Base-by-base conservation (phyloP, 352 stramenopile genomes). In the Peronospora tabacina region DNA sequence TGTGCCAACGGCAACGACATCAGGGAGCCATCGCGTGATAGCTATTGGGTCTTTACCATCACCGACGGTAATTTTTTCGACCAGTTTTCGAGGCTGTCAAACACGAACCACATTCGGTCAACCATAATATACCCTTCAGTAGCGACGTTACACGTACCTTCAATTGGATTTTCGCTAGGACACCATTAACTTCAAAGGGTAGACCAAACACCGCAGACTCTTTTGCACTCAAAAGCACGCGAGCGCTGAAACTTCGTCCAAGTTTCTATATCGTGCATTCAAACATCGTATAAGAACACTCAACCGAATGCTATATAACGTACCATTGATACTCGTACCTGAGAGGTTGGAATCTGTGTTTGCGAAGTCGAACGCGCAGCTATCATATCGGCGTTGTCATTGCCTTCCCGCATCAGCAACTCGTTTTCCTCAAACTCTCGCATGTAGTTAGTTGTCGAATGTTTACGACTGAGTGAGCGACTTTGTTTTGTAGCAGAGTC, bases 381-480 rank as follows among this genome's bases (percentile, higher is more conserved):
- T 13, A 48, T 20, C 9, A 55, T 30, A 34, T 68, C 52, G 12
- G 55, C 54, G 22, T 43, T 41, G 1, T 59, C 35, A n/a, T 58
- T 52, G 32, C 64, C 52, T 56, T 74, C 66, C 6, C 45, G 47
- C 4, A 70, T 17, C 9, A 74, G 32, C 15, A 55, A 55, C 22
- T 87, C 69, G 54, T 90, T 71, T 41, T 86, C 79, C 44, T 85
- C 75, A 50, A 90, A 85, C 38, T 90, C 78, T 34, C 75, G 72
- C 73, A 87, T 85, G 26, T 87, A 88, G 44, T 87, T 76, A 52
- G 67, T 87, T 44, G 73, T 61, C 11, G 76, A 82, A 63, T 90
- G 86, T 49, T 86, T 84, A 8, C 71, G 68, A 66, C 65, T 81
- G 30, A 68, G 62, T 15, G 65, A 67, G 19, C 70, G 49, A 13